Evolutionary conservation across 2,329 filamentous ascomycete genomes (phyloP).

Genomic region (Aspergillus japonicus): DNA sequence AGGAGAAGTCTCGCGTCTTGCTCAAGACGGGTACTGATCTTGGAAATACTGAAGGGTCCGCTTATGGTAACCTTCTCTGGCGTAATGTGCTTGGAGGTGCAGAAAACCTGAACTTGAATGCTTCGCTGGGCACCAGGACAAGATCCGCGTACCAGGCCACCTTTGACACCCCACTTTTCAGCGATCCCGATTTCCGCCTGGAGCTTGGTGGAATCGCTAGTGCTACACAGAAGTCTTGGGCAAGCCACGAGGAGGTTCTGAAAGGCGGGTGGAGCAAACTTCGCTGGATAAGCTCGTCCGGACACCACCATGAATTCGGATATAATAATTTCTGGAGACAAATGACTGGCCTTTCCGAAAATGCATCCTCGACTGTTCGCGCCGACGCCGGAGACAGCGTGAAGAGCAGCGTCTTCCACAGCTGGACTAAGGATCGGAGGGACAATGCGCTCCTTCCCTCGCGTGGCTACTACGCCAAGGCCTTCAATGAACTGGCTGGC

Average conservation of each 20-base stretch:
- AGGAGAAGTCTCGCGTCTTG: constrained; percentile 77
- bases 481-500: constrained; percentile 79
- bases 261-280: constrained; percentile 75
- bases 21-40: constrained; percentile 94
- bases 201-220: constrained; percentile 79
- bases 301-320: constrained; percentile 72
- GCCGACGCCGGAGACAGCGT: constrained; percentile 85
- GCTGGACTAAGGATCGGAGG: constrained; percentile 74
- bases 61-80: constrained; percentile 81
- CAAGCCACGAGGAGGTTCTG: constrained; percentile 86
- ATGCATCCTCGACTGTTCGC: constrained; percentile 77
- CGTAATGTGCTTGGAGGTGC: constrained; percentile 94
- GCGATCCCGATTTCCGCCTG: constrained; percentile 77
- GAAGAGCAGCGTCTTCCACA: constrained; percentile 83
- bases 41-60: constrained; percentile 89
- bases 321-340: constrained; percentile 87
- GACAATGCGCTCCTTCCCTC: constrained; percentile 84
- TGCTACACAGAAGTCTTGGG: constrained; percentile 85
- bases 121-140: constrained; percentile 84
- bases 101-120: constrained; percentile 83
- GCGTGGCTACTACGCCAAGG: constrained; percentile 75
- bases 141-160: constrained; percentile 86
- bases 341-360: constrained; percentile 71
- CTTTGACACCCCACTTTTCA: constrained; percentile 77
- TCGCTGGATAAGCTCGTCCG: constrained; percentile 65